Evolutionary conservation across 345 rosid genomes (phyloP), one percentile per base, ranked within the genome.

Genomic region (Firmiana major): DNA sequence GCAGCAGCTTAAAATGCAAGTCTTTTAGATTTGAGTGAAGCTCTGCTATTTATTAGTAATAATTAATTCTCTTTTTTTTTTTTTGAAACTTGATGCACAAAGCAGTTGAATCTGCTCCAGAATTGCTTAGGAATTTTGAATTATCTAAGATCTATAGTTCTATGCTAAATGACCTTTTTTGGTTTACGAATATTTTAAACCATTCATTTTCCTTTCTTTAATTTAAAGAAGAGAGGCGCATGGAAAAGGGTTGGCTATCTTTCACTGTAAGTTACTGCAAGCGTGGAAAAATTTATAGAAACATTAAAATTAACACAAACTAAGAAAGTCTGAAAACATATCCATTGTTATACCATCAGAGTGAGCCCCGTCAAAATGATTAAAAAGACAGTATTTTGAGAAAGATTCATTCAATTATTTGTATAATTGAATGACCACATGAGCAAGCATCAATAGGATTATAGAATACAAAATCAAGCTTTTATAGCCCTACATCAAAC

Each of bases 401-500:
- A 36, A 38, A 73, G 38, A 58, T 42, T 42, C 28, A 22, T 58
- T 58, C 46, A 45, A 54, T 19, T 74, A 59, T 43, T 43, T 43
- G 12, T 0, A 75, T 42, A 5, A 59, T 26, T 17, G 22, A 58
- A 57, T 26, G 57, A 74, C 57, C 43, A 60, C 4, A 43, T 5
- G 65, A 59, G 9, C 53, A 43, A 24, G 54, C 34, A 15, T 21
- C 42, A 26, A 7, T 15, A 22, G 38, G 38, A 74, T 15, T 17
- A 58, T 58, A 43, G 49, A 60, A 21, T 21, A 58, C 17, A 58
- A 58, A 13, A 28, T 31, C n/a, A 70, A 71, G 71, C 21, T 48
- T 38, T 63, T 57, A 28, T 48, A 77, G 65, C 42, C 53, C 59
- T 26, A 75, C 42, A 28, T 58, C 63, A 77, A 40, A 63, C 60